These are phyloP conservation scores for Phaffia tasmanica DNA, from an alignment of 768 basidiomycete species.

Conservation along the genomic window DNA sequence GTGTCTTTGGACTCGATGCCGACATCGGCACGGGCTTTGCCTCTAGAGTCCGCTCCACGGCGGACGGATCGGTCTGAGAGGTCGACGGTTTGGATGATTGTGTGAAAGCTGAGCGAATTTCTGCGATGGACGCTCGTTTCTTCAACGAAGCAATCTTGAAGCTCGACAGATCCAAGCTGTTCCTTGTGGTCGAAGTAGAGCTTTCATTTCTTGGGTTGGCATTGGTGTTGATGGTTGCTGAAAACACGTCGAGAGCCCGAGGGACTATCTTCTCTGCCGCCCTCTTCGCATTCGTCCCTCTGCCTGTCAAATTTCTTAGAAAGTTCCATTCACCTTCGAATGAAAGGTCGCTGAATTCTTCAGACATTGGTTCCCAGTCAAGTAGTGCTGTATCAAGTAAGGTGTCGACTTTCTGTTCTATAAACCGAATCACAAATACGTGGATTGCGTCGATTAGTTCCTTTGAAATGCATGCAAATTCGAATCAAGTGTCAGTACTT, in stretches of 20 bases:
- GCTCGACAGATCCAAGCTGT: too few species aligned
- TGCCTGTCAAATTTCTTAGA: constrained; percentile 38
- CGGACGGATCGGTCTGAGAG: too few species aligned
- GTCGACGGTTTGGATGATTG: too few species aligned
- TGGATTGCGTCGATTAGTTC: constrained; percentile 91
- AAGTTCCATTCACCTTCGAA: constrained; percentile 88
- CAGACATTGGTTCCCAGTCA: constrained; percentile 66
- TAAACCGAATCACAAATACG: constrained; percentile 88
- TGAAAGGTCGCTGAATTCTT: constrained; percentile 63
- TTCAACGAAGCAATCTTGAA: too few species aligned
- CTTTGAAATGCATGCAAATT: constrained; percentile 40
- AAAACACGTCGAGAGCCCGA: constrained; percentile 14
- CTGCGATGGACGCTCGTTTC: too few species aligned
- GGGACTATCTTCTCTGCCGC: constrained; percentile 23
- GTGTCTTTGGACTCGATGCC: not conserved
- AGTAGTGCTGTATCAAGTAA: constrained; percentile 71
- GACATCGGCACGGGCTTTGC: too few species aligned
- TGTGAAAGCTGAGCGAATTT: too few species aligned
- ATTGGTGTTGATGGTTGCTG: not conserved
- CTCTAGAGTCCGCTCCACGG: too few species aligned
- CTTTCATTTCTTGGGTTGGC: not conserved
- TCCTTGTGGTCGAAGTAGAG: too few species aligned
- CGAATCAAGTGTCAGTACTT: not conserved
- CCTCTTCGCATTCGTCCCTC: constrained; percentile 33
- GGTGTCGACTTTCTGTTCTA: constrained; percentile 76